phyloP scores from a whole-genome alignment of 345 rosid species.

The Lepidium africanum region DNA sequence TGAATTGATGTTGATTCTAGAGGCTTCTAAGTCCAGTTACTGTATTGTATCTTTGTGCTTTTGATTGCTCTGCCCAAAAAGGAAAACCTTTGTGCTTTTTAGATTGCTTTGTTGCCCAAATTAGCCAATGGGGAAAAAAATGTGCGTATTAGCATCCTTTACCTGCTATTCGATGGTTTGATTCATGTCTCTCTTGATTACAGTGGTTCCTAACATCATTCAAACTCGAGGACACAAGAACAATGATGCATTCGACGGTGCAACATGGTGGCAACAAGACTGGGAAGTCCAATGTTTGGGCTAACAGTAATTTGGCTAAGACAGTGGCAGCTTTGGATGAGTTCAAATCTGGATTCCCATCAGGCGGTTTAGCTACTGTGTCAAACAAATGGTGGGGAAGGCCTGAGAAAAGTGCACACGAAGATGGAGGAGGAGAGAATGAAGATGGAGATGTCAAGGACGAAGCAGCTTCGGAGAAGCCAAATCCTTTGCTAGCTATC shows the following conservation, averaged over 20 bases:
- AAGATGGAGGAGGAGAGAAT: slow-evolving; percentile 16
- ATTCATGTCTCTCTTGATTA: neutral
- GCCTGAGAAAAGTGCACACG: slow-evolving; percentile 14
- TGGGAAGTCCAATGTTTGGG: slow-evolving; percentile 14
- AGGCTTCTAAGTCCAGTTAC: neutral
- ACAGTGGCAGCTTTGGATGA: slow-evolving; percentile 41
- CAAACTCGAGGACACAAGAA: neutral
- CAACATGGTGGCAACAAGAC: slow-evolving; percentile 20
- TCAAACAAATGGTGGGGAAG: slow-evolving; percentile 72
- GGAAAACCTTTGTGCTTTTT: neutral
- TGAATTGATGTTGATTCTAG: neutral
- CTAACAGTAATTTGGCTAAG: slow-evolving; percentile 29
- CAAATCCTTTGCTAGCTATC: slow-evolving; percentile 32
- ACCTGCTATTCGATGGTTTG: neutral
- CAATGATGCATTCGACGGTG: slow-evolving; percentile 1
- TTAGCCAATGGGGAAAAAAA: neutral
- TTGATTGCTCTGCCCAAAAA: neutral
- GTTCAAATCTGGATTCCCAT: slow-evolving; percentile 68
- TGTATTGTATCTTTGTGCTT: neutral
- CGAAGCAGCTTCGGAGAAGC: slow-evolving; percentile 13
- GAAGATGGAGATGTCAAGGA: slow-evolving; percentile 24
- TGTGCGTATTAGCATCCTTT: neutral
- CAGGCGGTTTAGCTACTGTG: slow-evolving; percentile 41
- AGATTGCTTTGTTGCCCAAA: neutral
- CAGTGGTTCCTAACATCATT: neutral